Conservation (phyloP, 2,329 filamentous ascomycete genomes). For the Clonostachys solani region DNA sequence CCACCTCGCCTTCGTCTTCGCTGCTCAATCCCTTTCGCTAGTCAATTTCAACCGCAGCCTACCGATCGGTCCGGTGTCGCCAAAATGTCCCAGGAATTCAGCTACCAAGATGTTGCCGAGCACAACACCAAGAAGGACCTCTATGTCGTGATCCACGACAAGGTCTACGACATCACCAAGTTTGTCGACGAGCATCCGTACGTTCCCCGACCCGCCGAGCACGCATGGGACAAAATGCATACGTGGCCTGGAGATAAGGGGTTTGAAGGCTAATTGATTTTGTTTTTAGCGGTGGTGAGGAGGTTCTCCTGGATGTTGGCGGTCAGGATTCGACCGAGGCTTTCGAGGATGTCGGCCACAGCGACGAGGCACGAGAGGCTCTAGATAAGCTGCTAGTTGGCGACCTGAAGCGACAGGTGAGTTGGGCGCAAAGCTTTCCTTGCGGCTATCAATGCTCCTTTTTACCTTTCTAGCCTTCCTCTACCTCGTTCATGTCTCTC, state of each 20-base stretch:
- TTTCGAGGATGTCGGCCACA: slow-evolving; percentile 99
- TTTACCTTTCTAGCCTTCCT: neutral
- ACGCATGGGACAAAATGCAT: neutral
- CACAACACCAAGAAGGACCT: slow-evolving; percentile 95
- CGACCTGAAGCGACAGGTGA: slow-evolving; percentile 74
- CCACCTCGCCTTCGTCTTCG: neutral
- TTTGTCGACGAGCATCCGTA: slow-evolving; percentile 97
- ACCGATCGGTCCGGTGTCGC: neutral
- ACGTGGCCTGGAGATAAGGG: neutral
- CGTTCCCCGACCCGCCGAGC: slow-evolving; percentile 23
- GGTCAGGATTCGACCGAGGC: slow-evolving; percentile 97
- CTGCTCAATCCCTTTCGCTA: neutral
- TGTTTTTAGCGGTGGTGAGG: slow-evolving; percentile 80
- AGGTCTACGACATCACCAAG: slow-evolving; percentile 85
- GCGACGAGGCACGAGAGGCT: slow-evolving; percentile 95
- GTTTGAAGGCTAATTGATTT: neutral
- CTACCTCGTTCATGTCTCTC: neutral
- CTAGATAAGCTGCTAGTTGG: slow-evolving; percentile 74
- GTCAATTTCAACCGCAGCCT: neutral
- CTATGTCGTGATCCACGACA: slow-evolving; percentile 89
- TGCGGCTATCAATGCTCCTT: neutral
- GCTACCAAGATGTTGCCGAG: slow-evolving; percentile 75
- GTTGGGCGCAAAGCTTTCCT: slow-evolving; percentile 16
- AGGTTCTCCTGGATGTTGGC: slow-evolving; percentile 92
- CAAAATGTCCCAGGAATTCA: slow-evolving; percentile 50